Evolutionary conservation across 306 rosid genomes (phyloP), one percentile per base, ranked within the genome.

Genomic region (Fagus crenata): DNA sequence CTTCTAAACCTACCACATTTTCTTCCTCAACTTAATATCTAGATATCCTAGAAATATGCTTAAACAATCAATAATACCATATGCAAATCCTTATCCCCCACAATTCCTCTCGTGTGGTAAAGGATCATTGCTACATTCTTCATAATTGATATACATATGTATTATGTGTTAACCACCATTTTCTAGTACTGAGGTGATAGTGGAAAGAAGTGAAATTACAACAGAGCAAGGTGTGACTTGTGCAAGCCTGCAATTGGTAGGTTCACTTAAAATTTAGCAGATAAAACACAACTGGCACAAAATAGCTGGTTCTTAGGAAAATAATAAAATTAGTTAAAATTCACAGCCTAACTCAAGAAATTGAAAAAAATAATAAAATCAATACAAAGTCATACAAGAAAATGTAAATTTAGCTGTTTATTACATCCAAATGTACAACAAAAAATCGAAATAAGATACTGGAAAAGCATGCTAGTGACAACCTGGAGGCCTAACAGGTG

Each of bases 401-500:
- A 43, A 65, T 65, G 71, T 7, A 37, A 33, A 14, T 39, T 14
- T 31, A 15, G 32, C 49, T 37, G 18, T 39, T 65, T 37, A 33
- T 36, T 39, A 37, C 71, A 65, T 12, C 71, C 31, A 65, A 14
- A 39, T 15, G 49, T 15, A 0, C 17, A 22, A 65, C 49, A 14
- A 46, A 46, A 12, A 46, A 46, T 58, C 2, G 49, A 65, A 65
- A 65, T 39, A 37, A 17, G 31, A 60, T 6, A 70, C 53, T 22
- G 13, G 49, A 71, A 42, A 61, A 35, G 64, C 17, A 5, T 65
- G 71, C 54, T 14, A 54, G n/a, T 36, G 17, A 67, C 73, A 83
- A 91, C 96, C 92, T 84, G 92, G 80, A 71, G 92, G 93, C 84
- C 32, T 85, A 77, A 80, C 49, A 1, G 90, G 93, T 7, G 93